Conservation (phyloP, 2,329 filamentous ascomycete species). For the Chalara sp. region DNA sequence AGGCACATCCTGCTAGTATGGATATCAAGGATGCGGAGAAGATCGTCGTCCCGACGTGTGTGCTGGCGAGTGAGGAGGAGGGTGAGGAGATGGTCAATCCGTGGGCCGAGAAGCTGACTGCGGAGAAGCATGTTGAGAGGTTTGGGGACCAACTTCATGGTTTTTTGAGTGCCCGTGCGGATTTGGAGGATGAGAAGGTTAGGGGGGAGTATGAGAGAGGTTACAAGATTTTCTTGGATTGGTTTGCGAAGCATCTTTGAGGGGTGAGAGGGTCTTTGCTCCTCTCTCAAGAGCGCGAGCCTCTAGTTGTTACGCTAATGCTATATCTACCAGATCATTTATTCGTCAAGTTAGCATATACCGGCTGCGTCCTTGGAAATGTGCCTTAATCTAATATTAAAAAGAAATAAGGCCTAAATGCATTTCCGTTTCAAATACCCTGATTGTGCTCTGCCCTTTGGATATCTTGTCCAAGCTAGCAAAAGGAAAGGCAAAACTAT, state of each 20-base stretch:
- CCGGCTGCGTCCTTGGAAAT: too few relatives aligned
- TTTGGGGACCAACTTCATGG: slow-evolving; percentile 44
- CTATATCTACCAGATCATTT: too few relatives aligned
- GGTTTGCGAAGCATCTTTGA: slow-evolving; percentile 32
- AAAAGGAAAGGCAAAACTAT: too few relatives aligned
- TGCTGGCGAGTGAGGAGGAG: slow-evolving; percentile 48
- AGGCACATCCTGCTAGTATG: slow-evolving; percentile 54
- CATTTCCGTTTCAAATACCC: too few relatives aligned
- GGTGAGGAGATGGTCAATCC: slow-evolving; percentile 1
- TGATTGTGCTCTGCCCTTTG: too few relatives aligned
- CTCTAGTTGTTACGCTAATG: too few relatives aligned
- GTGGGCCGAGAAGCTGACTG: slow-evolving; percentile 30
- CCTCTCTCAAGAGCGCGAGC: too few relatives aligned
- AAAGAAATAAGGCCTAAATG: too few relatives aligned
- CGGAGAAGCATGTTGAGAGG: slow-evolving; percentile 36
- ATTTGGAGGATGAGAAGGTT: slow-evolving; percentile 36
- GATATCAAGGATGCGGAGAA: slow-evolving; percentile 51
- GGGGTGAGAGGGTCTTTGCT: neutral
- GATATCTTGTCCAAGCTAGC: too few relatives aligned
- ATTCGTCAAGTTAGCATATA: too few relatives aligned
- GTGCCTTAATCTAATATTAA: too few relatives aligned
- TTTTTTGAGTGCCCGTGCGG: slow-evolving; percentile 47
- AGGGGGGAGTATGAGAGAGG: slow-evolving; percentile 39
- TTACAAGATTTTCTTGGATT: slow-evolving; percentile 35
- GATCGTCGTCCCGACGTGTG: slow-evolving; percentile 52